Percentiles rank a stretch among this genome's conserved stretches.
Conservation (phyloP, 2,329 filamentous ascomycete genomes). For the Trichoderma asperellum region DNA sequence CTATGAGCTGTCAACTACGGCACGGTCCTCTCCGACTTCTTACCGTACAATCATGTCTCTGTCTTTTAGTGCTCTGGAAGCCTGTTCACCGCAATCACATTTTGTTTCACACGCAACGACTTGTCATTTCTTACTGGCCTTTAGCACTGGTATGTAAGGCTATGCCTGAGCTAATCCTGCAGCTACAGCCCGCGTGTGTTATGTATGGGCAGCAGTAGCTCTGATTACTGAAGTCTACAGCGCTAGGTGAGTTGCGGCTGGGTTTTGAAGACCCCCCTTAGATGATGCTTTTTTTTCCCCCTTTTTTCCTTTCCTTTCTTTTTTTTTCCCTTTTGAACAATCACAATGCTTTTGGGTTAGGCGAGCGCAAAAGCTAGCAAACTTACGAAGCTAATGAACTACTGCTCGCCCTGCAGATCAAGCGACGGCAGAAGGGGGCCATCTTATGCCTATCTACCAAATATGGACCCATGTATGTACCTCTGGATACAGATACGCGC, state of each 20-base stretch:
- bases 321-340: neutral
- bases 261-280: neutral
- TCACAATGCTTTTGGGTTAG: neutral
- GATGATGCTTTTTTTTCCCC: neutral
- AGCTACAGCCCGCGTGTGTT: constrained; percentile 15
- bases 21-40: neutral
- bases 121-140: constrained; percentile 16
- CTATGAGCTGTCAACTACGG: neutral
- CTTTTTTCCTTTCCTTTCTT: no score
- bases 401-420: constrained; percentile 1
- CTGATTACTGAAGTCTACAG: neutral
- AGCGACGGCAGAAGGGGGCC: neutral
- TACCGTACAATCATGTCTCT: neutral
- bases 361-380: neutral
- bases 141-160: constrained; percentile 8
- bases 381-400: neutral
- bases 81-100: constrained; percentile 4
- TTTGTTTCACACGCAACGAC: constrained; percentile 9
- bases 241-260: neutral
- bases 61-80: neutral
- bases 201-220: constrained; percentile 6
- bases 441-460: neutral
- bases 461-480: neutral
- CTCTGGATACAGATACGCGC: neutral
- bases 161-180: constrained; percentile 15